These are phyloP conservation scores for Dillenia turbinata DNA, from an alignment of 164 flowering plant species.

Conservation along the genomic window DNA sequence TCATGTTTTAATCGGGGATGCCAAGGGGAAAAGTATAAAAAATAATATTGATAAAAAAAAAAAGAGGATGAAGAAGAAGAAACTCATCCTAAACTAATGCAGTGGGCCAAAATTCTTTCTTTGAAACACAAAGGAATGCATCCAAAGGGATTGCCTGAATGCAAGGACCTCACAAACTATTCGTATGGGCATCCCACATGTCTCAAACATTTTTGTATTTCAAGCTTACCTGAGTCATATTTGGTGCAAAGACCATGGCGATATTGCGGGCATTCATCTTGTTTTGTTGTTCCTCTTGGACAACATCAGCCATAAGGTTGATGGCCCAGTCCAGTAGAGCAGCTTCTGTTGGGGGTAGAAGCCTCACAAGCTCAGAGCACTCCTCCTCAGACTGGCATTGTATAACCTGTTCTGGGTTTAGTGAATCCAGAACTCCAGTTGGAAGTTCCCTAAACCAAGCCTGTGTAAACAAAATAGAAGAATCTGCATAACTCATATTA, in stretches of 20 bases:
- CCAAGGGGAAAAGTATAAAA: too few relatives aligned
- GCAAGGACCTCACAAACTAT: too few relatives aligned
- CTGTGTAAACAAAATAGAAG: conserved; percentile 21
- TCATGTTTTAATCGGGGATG: too few relatives aligned
- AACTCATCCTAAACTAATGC: too few relatives aligned
- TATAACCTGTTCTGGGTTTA: conserved; percentile 75
- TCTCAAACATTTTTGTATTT: too few relatives aligned
- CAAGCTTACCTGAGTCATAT: conserved; percentile 67
- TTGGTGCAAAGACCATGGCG: conserved; percentile 87
- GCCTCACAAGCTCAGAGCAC: conserved; percentile 52
- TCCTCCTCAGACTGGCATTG: conserved; percentile 74
- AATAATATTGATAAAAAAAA: too few relatives aligned
- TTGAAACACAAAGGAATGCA: too few relatives aligned
- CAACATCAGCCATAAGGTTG: conserved; percentile 91
- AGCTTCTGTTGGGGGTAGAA: conserved; percentile 73
- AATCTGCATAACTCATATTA: background rate
- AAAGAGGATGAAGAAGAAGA: too few relatives aligned
- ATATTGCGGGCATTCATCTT: conserved; percentile 87
- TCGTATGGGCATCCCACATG: too few relatives aligned
- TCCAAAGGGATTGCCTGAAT: too few relatives aligned
- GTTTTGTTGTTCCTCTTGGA: conserved; percentile 58
- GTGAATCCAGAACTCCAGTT: conserved; percentile 68
- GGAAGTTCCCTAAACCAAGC: conserved; percentile 96
- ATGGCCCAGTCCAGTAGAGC: conserved; percentile 84
- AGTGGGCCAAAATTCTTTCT: too few relatives aligned